Base-by-base conservation (phyloP, 2,329 filamentous ascomycete species). In the Parafenestella ontariensis region DNA sequence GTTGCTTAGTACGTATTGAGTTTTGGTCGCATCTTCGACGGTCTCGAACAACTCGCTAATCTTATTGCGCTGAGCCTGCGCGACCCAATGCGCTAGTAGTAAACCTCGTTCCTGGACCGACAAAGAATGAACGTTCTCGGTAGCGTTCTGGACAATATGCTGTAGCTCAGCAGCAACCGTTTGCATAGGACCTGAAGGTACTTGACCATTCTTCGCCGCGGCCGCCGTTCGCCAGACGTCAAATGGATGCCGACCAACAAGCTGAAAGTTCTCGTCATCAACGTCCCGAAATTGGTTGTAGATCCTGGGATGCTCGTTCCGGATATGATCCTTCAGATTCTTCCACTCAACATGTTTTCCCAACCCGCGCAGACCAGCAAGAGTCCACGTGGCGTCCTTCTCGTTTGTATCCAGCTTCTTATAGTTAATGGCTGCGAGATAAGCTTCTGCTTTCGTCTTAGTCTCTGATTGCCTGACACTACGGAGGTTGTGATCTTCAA, bases 401-500 rank as follows among this genome's bases (percentile, higher is more conserved):
- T n/a, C n/a, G n/a, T n/a, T n/a, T n/a, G n/a, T n/a, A n/a, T n/a
- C n/a, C n/a, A n/a, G n/a, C n/a, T n/a, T n/a, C 2, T 58, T 26
- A 20, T 69, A 71, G 2, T 51, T 49, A 18, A 51, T 54, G 1
- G 46, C 23, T 5, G 40, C 3, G 46, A 2, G 61, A 33, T 18
- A 55, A 21, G 2, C 46, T 39, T 70, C 69, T 0, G 39, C 51
- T 26, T 58, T 66, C 0, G 64, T 72, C 33, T 67, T 71, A 0
- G 33, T 24, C 41, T 69, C 63, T 10, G 17, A 33, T 17, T 62
- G 47, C 10, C 58, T 36, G 6, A 71, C 44, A 11, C 50, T 43
- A 2, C 79, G 74, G 5, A 89, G 77, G 49, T 85, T 87, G n/a
- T 82, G 66, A 0, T 66, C 64, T 8, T 81, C 64, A 0, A 90